A percentile compares a stretch with the other conserved stretches of the same genome.
Evolutionary conservation across 176 grass and related monocot species (phyloP).

Genomic region (Dactylis glomerata): DNA sequence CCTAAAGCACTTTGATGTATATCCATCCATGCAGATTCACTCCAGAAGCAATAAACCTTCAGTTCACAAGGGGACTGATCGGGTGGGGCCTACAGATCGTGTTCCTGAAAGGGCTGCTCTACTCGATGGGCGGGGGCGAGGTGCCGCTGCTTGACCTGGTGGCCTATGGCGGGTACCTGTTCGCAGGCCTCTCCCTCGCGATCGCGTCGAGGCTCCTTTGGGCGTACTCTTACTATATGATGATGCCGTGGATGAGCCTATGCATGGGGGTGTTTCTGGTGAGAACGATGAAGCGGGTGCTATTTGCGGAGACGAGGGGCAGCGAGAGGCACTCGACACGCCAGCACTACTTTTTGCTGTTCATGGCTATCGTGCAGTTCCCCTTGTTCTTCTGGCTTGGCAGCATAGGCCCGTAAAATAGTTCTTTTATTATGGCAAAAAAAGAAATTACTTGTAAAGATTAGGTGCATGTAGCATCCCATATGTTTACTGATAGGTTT

Average conservation of each 20-base stretch:
- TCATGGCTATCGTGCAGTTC: conserved; percentile 75
- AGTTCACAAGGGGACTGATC: conserved; percentile 62
- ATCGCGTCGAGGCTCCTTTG: conserved; percentile 53
- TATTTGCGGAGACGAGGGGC: conserved; percentile 62
- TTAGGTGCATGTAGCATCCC: conserved; percentile 1
- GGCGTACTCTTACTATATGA: conserved; percentile 57
- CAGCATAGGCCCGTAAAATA: conserved; percentile 47
- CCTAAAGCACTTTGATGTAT: neutral
- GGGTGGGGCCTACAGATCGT: conserved; percentile 77
- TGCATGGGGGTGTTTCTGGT: conserved; percentile 87
- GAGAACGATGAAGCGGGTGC: conserved; percentile 84
- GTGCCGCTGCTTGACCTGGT: conserved; percentile 80
- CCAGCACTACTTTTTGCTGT: conserved; percentile 78
- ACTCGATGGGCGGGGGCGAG: conserved; percentile 69
- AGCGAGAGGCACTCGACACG: conserved; percentile 63
- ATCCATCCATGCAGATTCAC: conserved; percentile 48
- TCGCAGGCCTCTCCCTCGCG: conserved; percentile 52
- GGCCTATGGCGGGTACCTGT: conserved; percentile 75
- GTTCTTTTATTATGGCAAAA: too few species aligned
- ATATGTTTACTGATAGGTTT: neutral
- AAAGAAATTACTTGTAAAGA: neutral
- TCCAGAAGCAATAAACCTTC: conserved; percentile 82
- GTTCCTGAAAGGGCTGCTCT: conserved; percentile 65
- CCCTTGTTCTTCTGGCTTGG: conserved; percentile 89
- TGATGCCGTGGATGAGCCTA: conserved; percentile 82